phyloP scores from a whole-genome alignment of 2,329 filamentous ascomycete species.

The Penicillium decumbens region DNA sequence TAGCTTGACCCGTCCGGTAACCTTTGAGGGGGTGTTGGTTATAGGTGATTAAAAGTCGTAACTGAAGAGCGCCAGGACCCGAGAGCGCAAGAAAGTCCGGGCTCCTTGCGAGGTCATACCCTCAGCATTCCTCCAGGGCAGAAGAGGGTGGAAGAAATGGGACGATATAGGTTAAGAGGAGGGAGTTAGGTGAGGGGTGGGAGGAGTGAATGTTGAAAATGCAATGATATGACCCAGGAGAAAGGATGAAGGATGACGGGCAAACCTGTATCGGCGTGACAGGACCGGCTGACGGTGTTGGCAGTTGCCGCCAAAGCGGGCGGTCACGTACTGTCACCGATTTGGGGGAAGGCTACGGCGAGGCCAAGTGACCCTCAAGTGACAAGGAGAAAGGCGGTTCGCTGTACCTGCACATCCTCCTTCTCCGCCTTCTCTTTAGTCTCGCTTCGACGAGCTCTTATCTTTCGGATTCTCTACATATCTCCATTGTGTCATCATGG shows the following conservation, averaged over 20 bases:
- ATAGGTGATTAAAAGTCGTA: conserved; percentile 21
- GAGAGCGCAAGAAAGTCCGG: conserved; percentile 40
- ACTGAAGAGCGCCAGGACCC: conserved; percentile 37
- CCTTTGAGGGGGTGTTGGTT: conserved; percentile 14
- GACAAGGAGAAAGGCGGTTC: conserved; percentile 15
- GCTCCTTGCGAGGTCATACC: conserved; percentile 38
- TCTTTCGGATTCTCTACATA: conserved; percentile 1
- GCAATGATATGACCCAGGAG: conserved; percentile 20
- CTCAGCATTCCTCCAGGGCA: conserved; percentile 34
- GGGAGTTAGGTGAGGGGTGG: conserved; percentile 14
- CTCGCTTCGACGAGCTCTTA: conserved; percentile 5
- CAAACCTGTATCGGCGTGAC: conserved; percentile 15
- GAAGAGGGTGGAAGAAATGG: conserved; percentile 1
- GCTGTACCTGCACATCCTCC: conserved; percentile 1
- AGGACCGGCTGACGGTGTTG: neutral
- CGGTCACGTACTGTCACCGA: conserved; percentile 19
- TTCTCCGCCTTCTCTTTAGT: conserved; percentile 4
- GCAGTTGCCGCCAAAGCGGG: neutral
- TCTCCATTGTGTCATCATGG: conserved; percentile 32
- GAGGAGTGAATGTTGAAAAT: conserved; percentile 20
- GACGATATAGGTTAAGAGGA: conserved; percentile 3
- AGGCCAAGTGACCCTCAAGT: conserved; percentile 22
- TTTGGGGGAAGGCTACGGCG: conserved; percentile 14
- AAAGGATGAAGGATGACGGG: conserved; percentile 21
- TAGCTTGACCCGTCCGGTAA: conserved; percentile 24